Evolutionary conservation across 768 basidiomycete species (phyloP), one percentile per base, ranked within the genome.

Genomic region (Leccinum variicolor): DNA sequence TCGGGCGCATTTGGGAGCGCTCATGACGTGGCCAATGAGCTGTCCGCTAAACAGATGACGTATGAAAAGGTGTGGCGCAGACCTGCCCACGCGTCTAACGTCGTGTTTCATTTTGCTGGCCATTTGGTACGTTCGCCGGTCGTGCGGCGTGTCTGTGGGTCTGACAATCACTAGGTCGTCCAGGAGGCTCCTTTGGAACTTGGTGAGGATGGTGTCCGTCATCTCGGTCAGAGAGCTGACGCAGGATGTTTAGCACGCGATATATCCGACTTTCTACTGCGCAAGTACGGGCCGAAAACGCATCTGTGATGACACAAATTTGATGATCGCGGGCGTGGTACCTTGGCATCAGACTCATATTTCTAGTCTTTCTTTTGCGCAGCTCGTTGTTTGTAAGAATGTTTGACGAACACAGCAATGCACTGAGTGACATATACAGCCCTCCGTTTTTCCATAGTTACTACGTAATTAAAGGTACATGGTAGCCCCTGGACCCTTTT

Each of bases 141-240:
- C 46, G 34, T 47, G 54, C n/a, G n/a, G 43, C 14, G 9, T 28
- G 28, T 39, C 29, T 34, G 13, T 46, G 25, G n/a, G 5, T 4
- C 34, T 56, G 15, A 53, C 14, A 14, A 9, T 43, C 3, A 8
- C 28, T 31, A 73, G 70, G 63, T 72, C 25, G 62, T 61, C 2
- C 70, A 72, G 11, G 72, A 72, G 46, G 65, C 68, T 1, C 72
- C 70, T 6, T 21, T 55, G 21, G 70, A 72, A 29, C 66, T 73
- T 9, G 72, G 70, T 72, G n/a, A 7, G 67, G 61, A 8, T 36
- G 11, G 4, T 14, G 21, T 15, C 7, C 10, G 25, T 13, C 39
- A 1, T n/a, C 3, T 10, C 33, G 5, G 41, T 39, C 19, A 17
- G 43, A 23, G 19, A 25, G 5, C 21, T 56, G 55, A 63, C 15